Base-by-base conservation (phyloP, 2,329 filamentous ascomycete species). In the Clonostachys rhizophaga region DNA sequence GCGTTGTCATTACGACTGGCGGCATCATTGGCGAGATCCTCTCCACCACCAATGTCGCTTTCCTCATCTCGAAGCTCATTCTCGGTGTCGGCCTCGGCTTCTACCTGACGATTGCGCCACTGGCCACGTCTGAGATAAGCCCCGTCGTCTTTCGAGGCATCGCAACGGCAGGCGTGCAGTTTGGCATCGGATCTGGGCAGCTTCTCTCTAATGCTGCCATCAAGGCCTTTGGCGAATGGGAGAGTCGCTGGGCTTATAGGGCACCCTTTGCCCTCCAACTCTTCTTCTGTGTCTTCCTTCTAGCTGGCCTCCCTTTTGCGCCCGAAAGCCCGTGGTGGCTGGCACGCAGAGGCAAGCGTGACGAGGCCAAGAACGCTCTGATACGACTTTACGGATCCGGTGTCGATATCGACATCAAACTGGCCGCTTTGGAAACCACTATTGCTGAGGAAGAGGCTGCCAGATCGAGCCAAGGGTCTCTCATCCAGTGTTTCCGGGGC, bases 171-270 rank as follows among this genome's bases (percentile, higher is more conserved):
- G 67, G 67, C 20, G 61, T 72, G 41, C 72, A 75, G 50, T 59
- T 75, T 3, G 70, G 67, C 24, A 69, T 74, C 36, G 61, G 58
- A 10, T 54, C 78, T 5, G 76, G 76, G 3, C 76, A 81, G 54
- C 61, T 78, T n/a, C 70, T 79, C 40, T 74, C 74, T 16, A 75
- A 77, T 37, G 72, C 71, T 6, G 75, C 78, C 17, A 73, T 80
- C 52, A 74, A 74, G 50, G 66, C 66, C 20, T 75, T 79, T 57
- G 64, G 76, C 17, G 57, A 65, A 40, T 65, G 74, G n/a, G 57
- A 66, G 8, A 73, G 75, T 45, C 59, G 74, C 51, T 77, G 75
- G 71, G 74, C 75, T 3, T 82, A 79, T 6, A 55, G 72, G 34
- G 52, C 62, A 6, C 55, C 54, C 55, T 50, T 77, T 7, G 70